Base-by-base conservation (phyloP, 139 green algal species). In the Chlorella sorokiniana region DNA sequence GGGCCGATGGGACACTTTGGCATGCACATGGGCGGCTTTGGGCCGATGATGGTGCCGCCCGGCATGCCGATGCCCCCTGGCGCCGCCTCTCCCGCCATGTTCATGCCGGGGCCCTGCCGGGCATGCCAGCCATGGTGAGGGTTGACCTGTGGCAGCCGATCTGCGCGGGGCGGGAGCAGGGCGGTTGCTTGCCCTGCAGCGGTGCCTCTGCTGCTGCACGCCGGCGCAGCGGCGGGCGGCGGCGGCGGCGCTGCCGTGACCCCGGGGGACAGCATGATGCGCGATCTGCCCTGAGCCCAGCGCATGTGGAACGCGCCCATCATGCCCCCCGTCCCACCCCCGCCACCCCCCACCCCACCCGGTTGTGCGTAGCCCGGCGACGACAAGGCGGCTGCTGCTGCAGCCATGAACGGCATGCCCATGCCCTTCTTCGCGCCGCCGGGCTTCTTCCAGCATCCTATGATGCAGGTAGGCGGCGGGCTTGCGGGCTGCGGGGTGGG, bases 11-110 rank as follows among this genome's bases (percentile, higher is more conserved):
- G 71, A 4, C 75, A 56, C 4, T 83, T 83, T 83, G 78, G 78
- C 35, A 83, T 83, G 77, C 54, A 54, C 72, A 67, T 67, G 51
- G 72, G 22, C 1, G 72, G 72, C 37, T 78, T 78, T 51, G 76
- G 62, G 5, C 61, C 10, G n/a, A 74, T 82, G 62, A 69, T 76
- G 64, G 76, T 83, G 77, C 44, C 73, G 2, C 54, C 27, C 18
- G 33, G 31, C 45, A 44, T 37, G 25, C 25, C 44, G 10, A 68
- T 80, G 73, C 35, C 27, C 9, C 45, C 40, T 16, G 73, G 54
- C 27, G 41, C 27, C 51, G 51, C 68, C 27, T 41, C 68, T 18
- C 41, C 41, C 20, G 40, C 41, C 68, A 56, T 75, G 41, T 75
- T 56, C 41, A 56, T 75, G 68, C n/a, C n/a, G 40, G 68, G 22